These are phyloP conservation scores for Suillus spraguei DNA, from an alignment of 768 basidiomycete species.

Conservation along the genomic window DNA sequence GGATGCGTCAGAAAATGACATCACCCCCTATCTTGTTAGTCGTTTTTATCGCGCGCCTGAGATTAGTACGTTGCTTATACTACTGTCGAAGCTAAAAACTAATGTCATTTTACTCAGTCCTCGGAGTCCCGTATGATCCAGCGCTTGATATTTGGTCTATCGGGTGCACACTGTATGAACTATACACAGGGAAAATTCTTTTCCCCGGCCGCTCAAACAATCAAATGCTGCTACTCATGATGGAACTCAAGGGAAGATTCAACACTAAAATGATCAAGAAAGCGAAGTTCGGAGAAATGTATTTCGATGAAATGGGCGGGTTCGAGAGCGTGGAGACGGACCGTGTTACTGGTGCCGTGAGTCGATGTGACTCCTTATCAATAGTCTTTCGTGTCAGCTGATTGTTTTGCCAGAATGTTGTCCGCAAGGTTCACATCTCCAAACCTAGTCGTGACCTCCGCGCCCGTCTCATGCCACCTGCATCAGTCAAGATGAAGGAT, in stretches of 20 bases:
- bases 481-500: constrained; percentile 79
- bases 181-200: constrained; percentile 96
- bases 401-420: constrained; percentile 61
- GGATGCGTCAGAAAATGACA: constrained; percentile 93
- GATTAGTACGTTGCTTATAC: constrained; percentile 69
- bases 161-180: constrained; percentile 95
- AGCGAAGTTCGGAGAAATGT: constrained; percentile 87
- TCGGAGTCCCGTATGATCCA: constrained; percentile 94
- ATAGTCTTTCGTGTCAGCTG: constrained; percentile 20
- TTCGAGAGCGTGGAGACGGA: constrained; percentile 86
- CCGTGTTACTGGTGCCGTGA: constrained; percentile 78
- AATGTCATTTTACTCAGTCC: constrained; percentile 53
- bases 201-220: constrained; percentile 97
- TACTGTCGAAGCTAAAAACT: constrained; percentile 18
- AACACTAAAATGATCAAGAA: constrained; percentile 94
- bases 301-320: constrained; percentile 91
- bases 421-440: constrained; percentile 79
- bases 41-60: constrained; percentile 98
- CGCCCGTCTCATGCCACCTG: constrained; percentile 78
- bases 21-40: constrained; percentile 97
- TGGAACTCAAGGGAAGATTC: constrained; percentile 96
- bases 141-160: constrained; percentile 96
- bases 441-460: constrained; percentile 84
- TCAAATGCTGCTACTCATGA: constrained; percentile 97
- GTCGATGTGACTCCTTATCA: constrained; percentile 35